phyloP scores from a whole-genome alignment of 495 filamentous ascomycete species.

The Friedmanniomyces endolithicus region DNA sequence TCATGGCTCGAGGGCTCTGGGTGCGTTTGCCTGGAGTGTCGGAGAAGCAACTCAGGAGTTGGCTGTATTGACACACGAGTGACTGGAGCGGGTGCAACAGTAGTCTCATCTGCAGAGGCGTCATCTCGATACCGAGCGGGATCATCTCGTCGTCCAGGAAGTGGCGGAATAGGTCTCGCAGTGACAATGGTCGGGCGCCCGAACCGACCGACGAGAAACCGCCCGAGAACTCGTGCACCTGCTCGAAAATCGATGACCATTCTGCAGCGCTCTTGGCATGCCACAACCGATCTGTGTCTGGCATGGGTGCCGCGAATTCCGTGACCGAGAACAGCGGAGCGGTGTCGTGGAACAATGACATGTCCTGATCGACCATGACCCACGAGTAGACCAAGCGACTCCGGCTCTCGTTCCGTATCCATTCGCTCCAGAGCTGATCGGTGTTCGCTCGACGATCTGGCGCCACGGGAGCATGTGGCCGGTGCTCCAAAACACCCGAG shows the following conservation, averaged over 20 bases:
- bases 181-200: conserved; percentile 36
- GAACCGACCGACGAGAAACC: conserved; percentile 32
- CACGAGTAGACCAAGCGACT: conserved; percentile 54
- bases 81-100: conserved; percentile 32
- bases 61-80: conserved; percentile 30
- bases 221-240: conserved; percentile 36
- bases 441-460: conserved; percentile 28
- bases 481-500: conserved; percentile 43
- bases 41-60: conserved; percentile 33
- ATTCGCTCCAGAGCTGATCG: conserved; percentile 43
- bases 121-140: conserved; percentile 29
- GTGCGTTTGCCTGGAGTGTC: conserved; percentile 27
- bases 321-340: conserved; percentile 44
- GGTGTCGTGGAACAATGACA: conserved; percentile 50
- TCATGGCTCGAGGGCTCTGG: conserved; percentile 29
- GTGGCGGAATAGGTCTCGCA: conserved; percentile 44
- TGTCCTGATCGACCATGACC: conserved; percentile 54
- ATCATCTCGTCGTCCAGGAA: conserved; percentile 32
- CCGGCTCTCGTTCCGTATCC: conserved; percentile 44
- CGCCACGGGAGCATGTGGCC: conserved; percentile 13
- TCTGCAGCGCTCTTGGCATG: conserved; percentile 30
- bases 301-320: conserved; percentile 46
- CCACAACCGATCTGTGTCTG: conserved; percentile 44
- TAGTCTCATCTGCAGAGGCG: conserved; percentile 30
- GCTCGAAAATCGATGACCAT: conserved; percentile 41